Conservation (phyloP, 2,329 filamentous ascomycete species). For the Neopestalotiopsis sp. region DNA sequence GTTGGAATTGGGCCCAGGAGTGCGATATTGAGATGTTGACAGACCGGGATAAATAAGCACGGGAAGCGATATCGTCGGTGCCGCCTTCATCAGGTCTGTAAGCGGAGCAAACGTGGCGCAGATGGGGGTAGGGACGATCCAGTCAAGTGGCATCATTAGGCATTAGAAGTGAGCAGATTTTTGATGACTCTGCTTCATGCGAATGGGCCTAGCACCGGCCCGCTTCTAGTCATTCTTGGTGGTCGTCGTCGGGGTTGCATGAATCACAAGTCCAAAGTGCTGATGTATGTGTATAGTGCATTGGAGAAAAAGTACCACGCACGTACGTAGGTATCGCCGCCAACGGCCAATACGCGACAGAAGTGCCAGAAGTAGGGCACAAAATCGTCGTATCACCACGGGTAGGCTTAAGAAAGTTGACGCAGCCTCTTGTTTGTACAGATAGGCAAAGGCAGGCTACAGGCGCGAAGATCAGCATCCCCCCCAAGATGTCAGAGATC, state of each 20-base stretch:
- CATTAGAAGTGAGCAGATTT: neutral
- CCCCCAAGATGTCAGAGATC: neutral
- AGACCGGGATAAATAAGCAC: neutral
- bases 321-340: neutral
- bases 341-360: neutral
- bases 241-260: constrained; percentile 4
- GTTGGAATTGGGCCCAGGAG: no score
- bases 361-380: neutral
- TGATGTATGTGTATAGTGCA: neutral
- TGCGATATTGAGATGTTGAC: no score
- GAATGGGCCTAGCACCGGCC: constrained; percentile 12
- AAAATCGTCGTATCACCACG: neutral
- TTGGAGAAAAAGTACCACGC: neutral
- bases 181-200: constrained; percentile 6
- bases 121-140: neutral
- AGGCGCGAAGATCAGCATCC: neutral
- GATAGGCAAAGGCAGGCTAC: neutral
- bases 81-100: neutral
- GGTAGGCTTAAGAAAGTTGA: neutral
- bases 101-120: neutral
- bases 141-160: constrained; percentile 11
- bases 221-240: constrained; percentile 9
- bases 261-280: constrained; percentile 13
- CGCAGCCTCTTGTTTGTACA: neutral
- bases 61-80: neutral